phyloP scores from a whole-genome alignment of 108 stramenopile species.

The Cyclotella atomus region DNA sequence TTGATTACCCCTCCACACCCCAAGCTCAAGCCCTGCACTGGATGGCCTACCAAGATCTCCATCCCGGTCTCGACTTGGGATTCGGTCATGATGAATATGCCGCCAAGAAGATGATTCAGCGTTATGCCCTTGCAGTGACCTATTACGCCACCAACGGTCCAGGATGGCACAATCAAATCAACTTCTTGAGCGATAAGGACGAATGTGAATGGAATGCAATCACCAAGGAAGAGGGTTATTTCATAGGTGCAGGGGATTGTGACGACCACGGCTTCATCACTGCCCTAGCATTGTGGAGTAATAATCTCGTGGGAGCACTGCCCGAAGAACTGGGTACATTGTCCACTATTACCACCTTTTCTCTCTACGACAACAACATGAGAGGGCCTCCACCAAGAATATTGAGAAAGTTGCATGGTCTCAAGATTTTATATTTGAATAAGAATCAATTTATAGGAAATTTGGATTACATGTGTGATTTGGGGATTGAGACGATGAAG shows the following conservation, averaged over 20 bases:
- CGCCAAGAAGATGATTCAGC: slow-evolving; percentile 41
- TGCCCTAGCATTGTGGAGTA: slow-evolving; percentile 42
- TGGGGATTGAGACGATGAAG: slow-evolving; percentile 26
- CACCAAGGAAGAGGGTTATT: slow-evolving; percentile 17
- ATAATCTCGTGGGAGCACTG: slow-evolving; percentile 36
- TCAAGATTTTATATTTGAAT: slow-evolving; percentile 34
- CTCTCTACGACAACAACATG: slow-evolving; percentile 47
- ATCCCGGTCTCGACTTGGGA: slow-evolving; percentile 6
- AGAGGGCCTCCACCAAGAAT: slow-evolving; percentile 33
- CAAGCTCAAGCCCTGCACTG: slow-evolving; percentile 39
- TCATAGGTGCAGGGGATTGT: slow-evolving; percentile 39
- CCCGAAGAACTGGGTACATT: slow-evolving; percentile 42
- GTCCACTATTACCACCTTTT: slow-evolving; percentile 28
- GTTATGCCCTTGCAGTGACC: slow-evolving; percentile 35
- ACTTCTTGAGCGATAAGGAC: slow-evolving; percentile 37
- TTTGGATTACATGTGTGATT: slow-evolving; percentile 33
- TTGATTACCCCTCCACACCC: slow-evolving; percentile 29
- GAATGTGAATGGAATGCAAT: slow-evolving; percentile 46
- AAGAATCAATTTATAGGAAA: slow-evolving; percentile 44
- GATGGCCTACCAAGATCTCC: slow-evolving; percentile 46
- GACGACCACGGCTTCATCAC: slow-evolving; percentile 34
- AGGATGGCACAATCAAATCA: slow-evolving; percentile 24
- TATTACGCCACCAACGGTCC: slow-evolving; percentile 48
- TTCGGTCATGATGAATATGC: slow-evolving; percentile 18
- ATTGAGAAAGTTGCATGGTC: slow-evolving; percentile 17